Evolutionary conservation across 2,329 filamentous ascomycete species (phyloP).

Genomic region (Aspergillus intermedius): DNA sequence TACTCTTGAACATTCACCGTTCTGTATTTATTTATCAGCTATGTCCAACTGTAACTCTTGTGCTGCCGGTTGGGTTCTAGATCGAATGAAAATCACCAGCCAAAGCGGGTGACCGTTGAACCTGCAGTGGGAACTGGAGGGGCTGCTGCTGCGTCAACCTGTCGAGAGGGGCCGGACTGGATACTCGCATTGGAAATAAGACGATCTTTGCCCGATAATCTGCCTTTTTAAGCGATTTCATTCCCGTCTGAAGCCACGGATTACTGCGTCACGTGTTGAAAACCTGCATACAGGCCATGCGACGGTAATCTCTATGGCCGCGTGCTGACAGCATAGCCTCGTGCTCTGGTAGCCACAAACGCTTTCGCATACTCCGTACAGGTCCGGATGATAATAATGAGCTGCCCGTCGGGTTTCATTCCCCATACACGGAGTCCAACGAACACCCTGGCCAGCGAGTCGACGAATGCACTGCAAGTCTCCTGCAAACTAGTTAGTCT

Average conservation of each 20-base stretch:
- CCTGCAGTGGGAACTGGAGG: neutral
- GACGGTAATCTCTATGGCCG: too few relatives aligned
- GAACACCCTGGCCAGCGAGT: neutral
- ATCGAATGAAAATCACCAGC: neutral
- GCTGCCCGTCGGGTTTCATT: too few relatives aligned
- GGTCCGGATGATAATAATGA: too few relatives aligned
- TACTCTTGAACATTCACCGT: neutral
- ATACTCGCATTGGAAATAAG: too few relatives aligned
- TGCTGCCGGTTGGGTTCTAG: neutral
- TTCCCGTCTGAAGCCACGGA: conserved; percentile 1
- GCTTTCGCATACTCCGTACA: too few relatives aligned
- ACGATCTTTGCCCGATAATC: neutral
- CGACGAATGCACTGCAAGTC: neutral
- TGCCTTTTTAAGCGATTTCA: neutral
- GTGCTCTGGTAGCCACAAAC: too few relatives aligned
- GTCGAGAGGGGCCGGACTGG: neutral
- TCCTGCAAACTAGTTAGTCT: neutral
- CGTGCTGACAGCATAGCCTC: too few relatives aligned
- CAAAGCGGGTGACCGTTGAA: neutral
- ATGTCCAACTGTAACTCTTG: neutral
- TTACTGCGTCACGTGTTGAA: neutral
- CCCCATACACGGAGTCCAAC: too few relatives aligned
- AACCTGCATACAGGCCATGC: too few relatives aligned
- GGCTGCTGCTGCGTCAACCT: neutral
- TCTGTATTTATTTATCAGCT: neutral